Base-by-base conservation (phyloP, 192 early-diverging fungal genomes). In the Podila epigama region DNA sequence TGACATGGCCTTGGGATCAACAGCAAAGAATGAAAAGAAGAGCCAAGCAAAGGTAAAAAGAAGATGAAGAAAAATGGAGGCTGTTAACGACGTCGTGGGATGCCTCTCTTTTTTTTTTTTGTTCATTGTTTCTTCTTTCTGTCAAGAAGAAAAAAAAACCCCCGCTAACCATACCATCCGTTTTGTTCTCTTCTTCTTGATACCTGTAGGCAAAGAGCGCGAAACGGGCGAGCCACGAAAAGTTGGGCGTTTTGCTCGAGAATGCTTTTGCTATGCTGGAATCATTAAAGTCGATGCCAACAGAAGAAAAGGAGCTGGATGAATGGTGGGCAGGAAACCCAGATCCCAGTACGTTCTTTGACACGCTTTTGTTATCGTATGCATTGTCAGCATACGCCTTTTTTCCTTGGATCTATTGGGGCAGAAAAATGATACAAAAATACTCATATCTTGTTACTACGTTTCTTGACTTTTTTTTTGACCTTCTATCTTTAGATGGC, bases 241-340 rank as follows among this genome's bases (percentile, higher is more conserved):
- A 77, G 42, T 55, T 82, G 18, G 70, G 75, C 31, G 53, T 54
- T 16, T 67, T 90, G 57, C 69, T 88, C 40, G 83, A 81, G 15
- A 92, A 94, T 51, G 69, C 83, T 1, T 91, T 89, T 62, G 54
- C 81, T 0, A 84, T 94, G 52, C 56, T 91, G 75, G 86, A 83
- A 54, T 69, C 75, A 25, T 62, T 94, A 48, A 80, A 86, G 44
- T 72, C 85, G 3, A 82, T 89, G 83, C 89, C 91, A 0, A 86
- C 84, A 20, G 77, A 82, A 5, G 68, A 59, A 33, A 80, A 71
- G 10, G 85, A 86, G 37, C 70, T 89, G 40, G 84, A 88, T 44
- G 82, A 87, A 35, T 87, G 90, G 69, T 94, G 92, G 91, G 79
- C 79, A n/a, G 77, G 71, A 3, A 83, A 84, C 61, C 87, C 85